Conservation (phyloP, 202 grass and related monocot genomes). For the Tripidium arundinaceum region DNA sequence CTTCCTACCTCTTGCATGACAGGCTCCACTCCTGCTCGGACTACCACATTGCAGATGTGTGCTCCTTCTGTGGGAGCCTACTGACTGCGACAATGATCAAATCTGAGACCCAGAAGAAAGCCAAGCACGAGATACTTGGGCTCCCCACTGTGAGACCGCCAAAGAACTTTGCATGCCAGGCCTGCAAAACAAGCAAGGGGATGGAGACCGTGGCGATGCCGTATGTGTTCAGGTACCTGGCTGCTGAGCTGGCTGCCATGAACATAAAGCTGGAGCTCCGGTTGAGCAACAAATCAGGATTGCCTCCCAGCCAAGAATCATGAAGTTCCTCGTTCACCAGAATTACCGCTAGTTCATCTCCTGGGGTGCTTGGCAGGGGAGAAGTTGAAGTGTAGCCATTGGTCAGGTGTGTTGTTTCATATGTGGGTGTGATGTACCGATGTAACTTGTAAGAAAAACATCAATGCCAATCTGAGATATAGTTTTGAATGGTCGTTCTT, state of each 20-base stretch:
- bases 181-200: conserved; percentile 80
- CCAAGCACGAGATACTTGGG: conserved; percentile 50
- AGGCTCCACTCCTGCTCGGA: conserved; percentile 93
- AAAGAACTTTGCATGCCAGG: conserved; percentile 65
- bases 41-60: conserved; percentile 88
- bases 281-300: conserved; percentile 50
- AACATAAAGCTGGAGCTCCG: conserved; percentile 81
- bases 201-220: conserved; percentile 98
- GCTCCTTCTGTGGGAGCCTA: conserved; percentile 74
- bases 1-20: conserved; percentile 82
- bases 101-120: conserved; percentile 50
- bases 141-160: conserved; percentile 46
- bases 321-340: background rate
- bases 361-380: background rate
- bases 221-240: conserved; percentile 81
- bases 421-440: background rate
- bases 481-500: background rate
- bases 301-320: conserved; percentile 3
- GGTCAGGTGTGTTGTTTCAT: background rate
- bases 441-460: conserved; percentile 2
- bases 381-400: background rate
- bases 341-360: background rate
- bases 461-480: background rate
- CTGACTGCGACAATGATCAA: conserved; percentile 51
- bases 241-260: conserved; percentile 68